Evolutionary conservation across 2,329 filamentous ascomycete species (phyloP), one percentile per base, ranked within the genome.

Genomic region (Westerdykella sp.): DNA sequence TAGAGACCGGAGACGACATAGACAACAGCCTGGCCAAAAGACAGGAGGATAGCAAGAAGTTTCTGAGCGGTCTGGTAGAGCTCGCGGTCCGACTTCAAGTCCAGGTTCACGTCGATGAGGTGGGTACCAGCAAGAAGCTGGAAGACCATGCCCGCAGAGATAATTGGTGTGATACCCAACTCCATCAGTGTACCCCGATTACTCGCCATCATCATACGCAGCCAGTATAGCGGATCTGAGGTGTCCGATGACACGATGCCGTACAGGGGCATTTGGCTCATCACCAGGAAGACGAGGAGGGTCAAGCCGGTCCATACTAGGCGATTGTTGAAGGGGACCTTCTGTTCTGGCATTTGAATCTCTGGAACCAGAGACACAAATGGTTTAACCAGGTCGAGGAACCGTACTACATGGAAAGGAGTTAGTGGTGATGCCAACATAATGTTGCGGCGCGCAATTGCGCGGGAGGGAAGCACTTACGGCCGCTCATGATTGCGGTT

Each of bases 31-130:
- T 95, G 95, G 59, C 93, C 93, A 72, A 95, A 93, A 53, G 91
- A 95, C 59, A 98, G 81, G 68, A 98, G 94, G 67, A 98, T 95
- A 59, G 93, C 93, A 64, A 68, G 58, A 56, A 72, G 85, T 79
- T 98, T 98, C 80, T 98, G 93, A 44, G 94, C 93, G 53, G 91
- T 98, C 79, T 98, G 93, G 82, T 98, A 98, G 54, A 98, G 84
- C 78, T 98, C 93, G 73, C 93, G 93, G 74, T 98, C 93, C 71
- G 91, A 93, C 81, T 98, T 98, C 73, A 97, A 84, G 79, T 98
- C 93, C 63, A 98, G 87, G 81, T 98, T 97, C 78, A 98, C 91
- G 70, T 98, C 93, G 73, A 98, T 97, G 76, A 97, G 85, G 80
- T 98, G 93, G 71, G 93, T 98, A 68, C 93, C 93, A 66, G 93